Base-by-base conservation (phyloP, 176 grass and related monocot species). In the Bromus sterilis region DNA sequence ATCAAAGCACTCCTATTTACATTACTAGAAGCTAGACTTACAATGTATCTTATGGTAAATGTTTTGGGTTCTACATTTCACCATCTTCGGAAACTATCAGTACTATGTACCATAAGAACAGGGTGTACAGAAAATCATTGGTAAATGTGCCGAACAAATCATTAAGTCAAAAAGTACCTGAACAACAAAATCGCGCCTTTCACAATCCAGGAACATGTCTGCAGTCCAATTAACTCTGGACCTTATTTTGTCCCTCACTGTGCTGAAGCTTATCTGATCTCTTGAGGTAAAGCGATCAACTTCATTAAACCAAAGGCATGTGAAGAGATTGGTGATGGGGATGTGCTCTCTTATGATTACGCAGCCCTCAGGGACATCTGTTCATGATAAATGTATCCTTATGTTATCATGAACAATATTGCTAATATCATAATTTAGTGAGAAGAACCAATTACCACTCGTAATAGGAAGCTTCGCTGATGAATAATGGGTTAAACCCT, bases 301-400 rank as follows among this genome's bases (percentile, higher is more conserved):
- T 89, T 98, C 93, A 65, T 98, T 93, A 83, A 98, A 98, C 93
- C 96, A 95, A 41, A 95, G 88, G 78, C 93, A 98, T 55, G 93
- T 98, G 87, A 98, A 95, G 53, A 98, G 76, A 53, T 99, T 93
- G 14, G 93, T 99, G 58, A 99, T 93, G 39, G 88, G 89, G 15
- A 91, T 88, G 84, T 98, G 87, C 81, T 98, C 92, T 85, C 70
- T 94, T 51, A 98, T 91, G 77, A 99, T 95, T 41, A 99, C 96
- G 82, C 93, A 99, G 48, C 96, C 93, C 84, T 99, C 96, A n/a
- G 95, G 95, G 73, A 98, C 95, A 84, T 98, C 95, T 98, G 90
- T 77, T 37, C 36, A 85, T 58, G 28, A 62, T 66, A 79, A 68
- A 20, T 42, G 25, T 70, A 48, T 30, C 34, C 10, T 11, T 21